These are phyloP conservation scores for Fusarium anguioides DNA, from an alignment of 2,329 filamentous ascomycete species.

Conservation along the genomic window DNA sequence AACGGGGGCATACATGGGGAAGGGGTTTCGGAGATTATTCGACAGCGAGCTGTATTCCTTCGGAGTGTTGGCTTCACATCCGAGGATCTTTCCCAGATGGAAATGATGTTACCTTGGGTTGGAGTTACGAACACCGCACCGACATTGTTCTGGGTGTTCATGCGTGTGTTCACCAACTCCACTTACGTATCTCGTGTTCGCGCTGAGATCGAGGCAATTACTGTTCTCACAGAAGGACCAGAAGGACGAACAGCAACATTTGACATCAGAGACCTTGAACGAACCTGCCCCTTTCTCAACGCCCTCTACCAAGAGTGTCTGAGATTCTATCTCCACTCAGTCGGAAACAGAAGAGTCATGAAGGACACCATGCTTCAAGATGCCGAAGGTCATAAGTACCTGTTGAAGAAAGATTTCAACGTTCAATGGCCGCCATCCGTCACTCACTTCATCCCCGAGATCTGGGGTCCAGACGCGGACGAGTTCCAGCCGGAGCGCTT, in stretches of 20 bases:
- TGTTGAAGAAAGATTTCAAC: constrained; percentile 42
- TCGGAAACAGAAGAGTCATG: constrained; percentile 53
- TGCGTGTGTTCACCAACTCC: constrained; percentile 45
- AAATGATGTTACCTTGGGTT: constrained; percentile 48
- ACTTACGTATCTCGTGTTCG: constrained; percentile 45
- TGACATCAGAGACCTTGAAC: constrained; percentile 50
- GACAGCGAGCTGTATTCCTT: constrained; percentile 42
- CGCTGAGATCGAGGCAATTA: constrained; percentile 45
- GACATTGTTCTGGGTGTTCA: constrained; percentile 52
- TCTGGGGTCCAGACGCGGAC: constrained; percentile 39
- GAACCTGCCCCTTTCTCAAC: constrained; percentile 54
- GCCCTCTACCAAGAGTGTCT: constrained; percentile 58
- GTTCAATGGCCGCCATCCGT: constrained; percentile 42
- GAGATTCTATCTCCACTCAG: constrained; percentile 52
- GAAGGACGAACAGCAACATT: constrained; percentile 42
- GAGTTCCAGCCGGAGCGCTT: constrained; percentile 41
- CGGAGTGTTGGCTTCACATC: constrained; percentile 47
- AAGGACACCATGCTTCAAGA: constrained; percentile 52
- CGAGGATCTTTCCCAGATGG: constrained; percentile 45
- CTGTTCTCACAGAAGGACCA: not conserved
- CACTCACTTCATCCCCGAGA: constrained; percentile 27
- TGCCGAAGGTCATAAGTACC: constrained; percentile 35
- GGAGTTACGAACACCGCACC: constrained; percentile 53
- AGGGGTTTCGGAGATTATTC: constrained; percentile 46
- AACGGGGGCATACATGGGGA: constrained; percentile 38